phyloP scores from a whole-genome alignment of 192 early-diverging fungal species.

The Coemansia biformis region DNA sequence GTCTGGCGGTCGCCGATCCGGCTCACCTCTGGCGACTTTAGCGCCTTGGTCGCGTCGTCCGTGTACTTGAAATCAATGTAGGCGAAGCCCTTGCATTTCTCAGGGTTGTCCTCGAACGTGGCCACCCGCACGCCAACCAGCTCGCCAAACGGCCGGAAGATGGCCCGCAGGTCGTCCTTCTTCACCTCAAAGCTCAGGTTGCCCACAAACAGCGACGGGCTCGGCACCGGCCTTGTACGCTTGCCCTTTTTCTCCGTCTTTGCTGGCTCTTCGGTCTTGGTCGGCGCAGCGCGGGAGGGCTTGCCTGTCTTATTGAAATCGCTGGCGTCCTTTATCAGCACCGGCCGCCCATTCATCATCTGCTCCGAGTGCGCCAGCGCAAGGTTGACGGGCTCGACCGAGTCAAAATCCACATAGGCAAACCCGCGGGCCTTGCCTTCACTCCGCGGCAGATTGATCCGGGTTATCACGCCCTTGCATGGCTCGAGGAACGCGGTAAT shows the following conservation, averaged over 20 bases:
- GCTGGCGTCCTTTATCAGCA: constrained; percentile 65
- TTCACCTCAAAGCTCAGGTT: constrained; percentile 61
- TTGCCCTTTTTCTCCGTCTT: constrained; percentile 50
- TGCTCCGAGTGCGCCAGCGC: constrained; percentile 64
- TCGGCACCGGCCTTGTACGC: constrained; percentile 28
- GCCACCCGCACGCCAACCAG: constrained; percentile 64
- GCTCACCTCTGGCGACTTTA: constrained; percentile 54
- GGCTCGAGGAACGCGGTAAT: constrained; percentile 56
- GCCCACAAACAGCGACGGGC: constrained; percentile 64
- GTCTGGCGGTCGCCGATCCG: constrained; percentile 55
- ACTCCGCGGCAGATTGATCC: constrained; percentile 41
- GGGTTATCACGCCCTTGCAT: constrained; percentile 33
- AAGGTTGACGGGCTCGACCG: constrained; percentile 46
- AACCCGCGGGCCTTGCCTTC: constrained; percentile 53
- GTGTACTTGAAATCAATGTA: constrained; percentile 64
- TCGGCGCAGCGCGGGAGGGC: constrained; percentile 18
- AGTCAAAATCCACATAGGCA: constrained; percentile 66
- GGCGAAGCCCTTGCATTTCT: constrained; percentile 73
- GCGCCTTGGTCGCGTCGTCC: constrained; percentile 59
- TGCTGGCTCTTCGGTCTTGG: constrained; percentile 1
- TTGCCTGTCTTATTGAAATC: constrained; percentile 59
- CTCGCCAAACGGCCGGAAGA: constrained; percentile 59
- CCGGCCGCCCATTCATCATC: constrained; percentile 54
- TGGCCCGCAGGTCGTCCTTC: constrained; percentile 45
- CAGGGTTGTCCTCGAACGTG: constrained; percentile 65